Conservation (phyloP, 768 basidiomycete species). For the Leccinum boreale region DNA sequence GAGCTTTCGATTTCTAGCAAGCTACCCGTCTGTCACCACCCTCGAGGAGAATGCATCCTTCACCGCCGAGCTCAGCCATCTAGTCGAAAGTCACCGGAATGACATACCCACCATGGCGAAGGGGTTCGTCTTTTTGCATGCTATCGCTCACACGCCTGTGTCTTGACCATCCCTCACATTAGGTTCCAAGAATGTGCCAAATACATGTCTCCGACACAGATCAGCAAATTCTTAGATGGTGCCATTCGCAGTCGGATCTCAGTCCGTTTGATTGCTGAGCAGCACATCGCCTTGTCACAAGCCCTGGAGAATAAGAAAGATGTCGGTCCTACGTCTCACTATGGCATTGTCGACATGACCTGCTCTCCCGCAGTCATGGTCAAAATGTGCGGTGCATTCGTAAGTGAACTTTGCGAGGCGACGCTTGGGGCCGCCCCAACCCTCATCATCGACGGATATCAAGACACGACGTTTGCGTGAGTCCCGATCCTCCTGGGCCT, state of each 20-base stretch:
- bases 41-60: conserved; percentile 71
- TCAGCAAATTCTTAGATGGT: conserved; percentile 76
- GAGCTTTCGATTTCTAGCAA: conserved; percentile 68
- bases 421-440: conserved; percentile 71
- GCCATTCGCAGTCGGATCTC: conserved; percentile 86
- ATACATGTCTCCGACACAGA: conserved; percentile 80
- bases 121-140: conserved; percentile 48
- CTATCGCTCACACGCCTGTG: background rate
- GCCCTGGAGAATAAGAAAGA: conserved; percentile 46
- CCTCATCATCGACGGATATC: conserved; percentile 67
- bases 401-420: conserved; percentile 78
- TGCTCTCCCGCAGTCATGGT: conserved; percentile 76
- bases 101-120: conserved; percentile 91
- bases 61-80: conserved; percentile 58
- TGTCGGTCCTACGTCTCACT: conserved; percentile 36
- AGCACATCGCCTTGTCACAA: conserved; percentile 82
- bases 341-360: conserved; percentile 72
- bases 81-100: conserved; percentile 78
- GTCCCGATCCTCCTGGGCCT: conserved; percentile 29
- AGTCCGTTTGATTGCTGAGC: conserved; percentile 85
- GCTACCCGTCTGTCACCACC: conserved; percentile 59
- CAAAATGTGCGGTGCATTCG: conserved; percentile 77
- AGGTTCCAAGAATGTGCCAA: conserved; percentile 85
- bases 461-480: conserved; percentile 74
- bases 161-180: background rate